phyloP scores from a whole-genome alignment of 768 basidiomycete species.

The Royoungia palumana region DNA sequence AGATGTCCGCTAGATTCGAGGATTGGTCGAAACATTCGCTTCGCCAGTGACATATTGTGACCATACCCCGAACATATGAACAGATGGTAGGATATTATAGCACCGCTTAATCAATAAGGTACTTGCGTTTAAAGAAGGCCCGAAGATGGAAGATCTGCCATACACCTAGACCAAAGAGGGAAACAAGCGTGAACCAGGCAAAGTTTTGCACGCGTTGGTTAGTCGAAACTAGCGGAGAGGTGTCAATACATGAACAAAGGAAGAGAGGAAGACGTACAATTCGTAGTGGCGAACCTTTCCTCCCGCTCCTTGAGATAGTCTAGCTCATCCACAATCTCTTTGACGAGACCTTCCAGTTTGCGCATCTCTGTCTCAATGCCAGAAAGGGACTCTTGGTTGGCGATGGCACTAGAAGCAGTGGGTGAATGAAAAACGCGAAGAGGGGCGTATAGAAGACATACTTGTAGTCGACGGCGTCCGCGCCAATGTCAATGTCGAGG shows the following conservation, averaged over 20 bases:
- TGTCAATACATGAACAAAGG: background rate
- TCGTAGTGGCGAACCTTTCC: conserved; percentile 82
- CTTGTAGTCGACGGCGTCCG: conserved; percentile 99
- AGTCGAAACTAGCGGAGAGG: conserved; percentile 67
- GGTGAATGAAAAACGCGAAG: background rate
- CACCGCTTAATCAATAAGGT: conserved; percentile 72
- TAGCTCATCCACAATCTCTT: conserved; percentile 93
- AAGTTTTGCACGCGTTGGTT: conserved; percentile 90
- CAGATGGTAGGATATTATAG: conserved; percentile 7
- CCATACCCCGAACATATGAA: background rate
- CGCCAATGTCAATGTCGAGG: conserved; percentile 95
- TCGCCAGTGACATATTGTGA: background rate
- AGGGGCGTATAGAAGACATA: conserved; percentile 37
- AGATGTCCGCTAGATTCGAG: too few species aligned
- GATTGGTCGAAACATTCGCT: background rate
- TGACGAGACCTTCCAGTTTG: conserved; percentile 91
- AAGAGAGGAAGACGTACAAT: conserved; percentile 56
- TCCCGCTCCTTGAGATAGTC: conserved; percentile 89
- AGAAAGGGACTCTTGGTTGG: conserved; percentile 95
- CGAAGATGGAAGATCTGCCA: conserved; percentile 97
- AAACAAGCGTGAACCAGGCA: conserved; percentile 81
- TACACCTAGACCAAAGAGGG: conserved; percentile 73
- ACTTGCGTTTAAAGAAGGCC: conserved; percentile 94
- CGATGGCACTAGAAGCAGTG: conserved; percentile 72
- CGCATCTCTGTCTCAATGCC: conserved; percentile 98